Evolutionary conservation across 768 basidiomycete genomes (phyloP).

Genomic region (Russula vinacea): DNA sequence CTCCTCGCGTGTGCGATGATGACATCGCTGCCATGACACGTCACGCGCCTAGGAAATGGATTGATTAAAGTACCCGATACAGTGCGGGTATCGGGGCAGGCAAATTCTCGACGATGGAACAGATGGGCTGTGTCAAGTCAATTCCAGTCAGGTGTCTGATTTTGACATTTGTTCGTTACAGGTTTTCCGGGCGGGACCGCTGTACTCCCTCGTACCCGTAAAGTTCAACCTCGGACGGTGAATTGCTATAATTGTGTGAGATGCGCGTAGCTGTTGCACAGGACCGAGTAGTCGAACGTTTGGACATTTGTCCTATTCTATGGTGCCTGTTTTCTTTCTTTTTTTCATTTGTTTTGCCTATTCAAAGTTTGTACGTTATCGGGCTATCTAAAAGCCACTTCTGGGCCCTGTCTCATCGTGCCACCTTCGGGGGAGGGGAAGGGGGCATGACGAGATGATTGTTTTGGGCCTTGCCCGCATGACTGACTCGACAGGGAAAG

Average conservation of each 20-base stretch:
- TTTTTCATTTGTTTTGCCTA: no score
- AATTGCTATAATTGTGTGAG: neutral
- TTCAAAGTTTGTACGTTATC: neutral
- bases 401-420: no score
- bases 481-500: no score
- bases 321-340: neutral
- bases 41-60: neutral
- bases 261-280: no score
- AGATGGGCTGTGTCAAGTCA: neutral
- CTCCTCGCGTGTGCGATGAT: neutral
- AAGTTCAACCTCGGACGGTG: neutral
- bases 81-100: neutral
- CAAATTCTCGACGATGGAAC: neutral
- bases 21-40: neutral
- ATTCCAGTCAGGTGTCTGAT: neutral
- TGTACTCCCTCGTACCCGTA: neutral
- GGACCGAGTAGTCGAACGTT: no score
- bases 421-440: no score
- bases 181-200: no score
- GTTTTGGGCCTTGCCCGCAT: no score
- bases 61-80: neutral
- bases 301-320: neutral
- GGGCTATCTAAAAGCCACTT: neutral
- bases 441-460: no score
- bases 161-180: no score